Conservation (phyloP, 345 rosid genomes). For the Hypericum perforatum region DNA sequence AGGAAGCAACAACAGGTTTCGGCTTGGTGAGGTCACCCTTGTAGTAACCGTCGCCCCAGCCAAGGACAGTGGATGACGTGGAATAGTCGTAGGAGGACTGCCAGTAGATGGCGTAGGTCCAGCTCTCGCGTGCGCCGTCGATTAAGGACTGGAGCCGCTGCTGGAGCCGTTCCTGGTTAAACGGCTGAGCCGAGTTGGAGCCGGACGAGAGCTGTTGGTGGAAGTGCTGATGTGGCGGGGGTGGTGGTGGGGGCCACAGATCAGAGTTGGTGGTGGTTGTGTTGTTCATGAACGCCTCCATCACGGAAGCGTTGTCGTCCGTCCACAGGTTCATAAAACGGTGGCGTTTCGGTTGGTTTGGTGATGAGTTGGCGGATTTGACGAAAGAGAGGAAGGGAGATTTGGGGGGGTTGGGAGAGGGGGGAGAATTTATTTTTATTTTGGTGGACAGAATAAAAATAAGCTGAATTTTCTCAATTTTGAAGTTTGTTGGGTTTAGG, state of each 20-base stretch:
- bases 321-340: slow-evolving; percentile 61
- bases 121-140: slow-evolving; percentile 56
- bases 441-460: too few relatives aligned
- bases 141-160: slow-evolving; percentile 78
- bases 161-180: slow-evolving; percentile 70
- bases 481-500: too few relatives aligned
- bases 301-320: slow-evolving; percentile 75
- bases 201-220: slow-evolving; percentile 1
- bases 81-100: slow-evolving; percentile 70
- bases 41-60: slow-evolving; percentile 95
- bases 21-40: slow-evolving; percentile 65
- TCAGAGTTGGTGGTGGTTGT: slow-evolving; percentile 76
- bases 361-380: too few relatives aligned
- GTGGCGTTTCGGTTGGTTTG: too few relatives aligned
- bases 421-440: too few relatives aligned
- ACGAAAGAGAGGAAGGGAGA: too few relatives aligned
- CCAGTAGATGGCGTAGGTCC: slow-evolving; percentile 98
- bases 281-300: slow-evolving; percentile 94
- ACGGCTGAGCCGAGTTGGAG: slow-evolving; percentile 16
- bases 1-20: slow-evolving; percentile 19
- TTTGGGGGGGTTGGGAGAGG: too few relatives aligned
- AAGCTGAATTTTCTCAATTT: too few relatives aligned
- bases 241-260: slow-evolving; percentile 21
- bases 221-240: slow-evolving; percentile 8
- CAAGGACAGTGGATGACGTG: slow-evolving; percentile 38